Evolutionary conservation across 768 basidiomycete genomes (phyloP).

Genomic region (Phylloporus sp.): DNA sequence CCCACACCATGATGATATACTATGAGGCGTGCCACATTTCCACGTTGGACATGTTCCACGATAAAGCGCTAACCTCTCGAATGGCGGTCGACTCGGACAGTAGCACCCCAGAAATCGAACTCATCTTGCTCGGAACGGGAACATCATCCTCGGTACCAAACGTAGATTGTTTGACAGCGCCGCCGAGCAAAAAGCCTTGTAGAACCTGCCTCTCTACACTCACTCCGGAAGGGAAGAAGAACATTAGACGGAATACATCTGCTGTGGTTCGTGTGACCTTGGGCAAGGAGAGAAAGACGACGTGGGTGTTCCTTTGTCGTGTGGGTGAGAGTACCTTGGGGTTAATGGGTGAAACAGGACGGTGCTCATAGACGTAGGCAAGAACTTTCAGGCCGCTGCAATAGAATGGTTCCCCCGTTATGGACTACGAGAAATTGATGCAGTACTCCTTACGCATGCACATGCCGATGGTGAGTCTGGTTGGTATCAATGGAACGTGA

Average conservation of each 20-base stretch:
- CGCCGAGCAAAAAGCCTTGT: slow-evolving; percentile 49
- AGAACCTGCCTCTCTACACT: slow-evolving; percentile 66
- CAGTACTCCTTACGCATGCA: slow-evolving; percentile 80
- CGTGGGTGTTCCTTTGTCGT: slow-evolving; percentile 39
- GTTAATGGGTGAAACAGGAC: slow-evolving; percentile 43
- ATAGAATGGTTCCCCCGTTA: slow-evolving; percentile 66
- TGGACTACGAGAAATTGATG: slow-evolving; percentile 66
- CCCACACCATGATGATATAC: no score
- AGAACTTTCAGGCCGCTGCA: slow-evolving; percentile 67
- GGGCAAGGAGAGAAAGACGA: slow-evolving; percentile 37
- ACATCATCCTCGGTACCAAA: slow-evolving; percentile 72
- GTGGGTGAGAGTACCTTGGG: neutral
- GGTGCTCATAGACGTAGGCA: slow-evolving; percentile 80
- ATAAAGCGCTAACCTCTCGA: neutral
- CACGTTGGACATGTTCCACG: neutral
- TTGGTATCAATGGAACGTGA: neutral
- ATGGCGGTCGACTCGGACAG: neutral
- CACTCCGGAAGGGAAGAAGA: slow-evolving; percentile 71
- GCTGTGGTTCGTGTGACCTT: slow-evolving; percentile 50
- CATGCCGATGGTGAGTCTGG: slow-evolving; percentile 66
- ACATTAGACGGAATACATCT: slow-evolving; percentile 81
- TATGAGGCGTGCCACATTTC: no score
- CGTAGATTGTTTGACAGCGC: slow-evolving; percentile 70
- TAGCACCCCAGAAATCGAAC: slow-evolving; percentile 39
- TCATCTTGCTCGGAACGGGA: slow-evolving; percentile 83